Percentiles rank a stretch among this genome's conserved stretches.
phyloP scores from a whole-genome alignment of 2,329 filamentous ascomycete species.

The Zymoseptoria pseudotritici region DNA sequence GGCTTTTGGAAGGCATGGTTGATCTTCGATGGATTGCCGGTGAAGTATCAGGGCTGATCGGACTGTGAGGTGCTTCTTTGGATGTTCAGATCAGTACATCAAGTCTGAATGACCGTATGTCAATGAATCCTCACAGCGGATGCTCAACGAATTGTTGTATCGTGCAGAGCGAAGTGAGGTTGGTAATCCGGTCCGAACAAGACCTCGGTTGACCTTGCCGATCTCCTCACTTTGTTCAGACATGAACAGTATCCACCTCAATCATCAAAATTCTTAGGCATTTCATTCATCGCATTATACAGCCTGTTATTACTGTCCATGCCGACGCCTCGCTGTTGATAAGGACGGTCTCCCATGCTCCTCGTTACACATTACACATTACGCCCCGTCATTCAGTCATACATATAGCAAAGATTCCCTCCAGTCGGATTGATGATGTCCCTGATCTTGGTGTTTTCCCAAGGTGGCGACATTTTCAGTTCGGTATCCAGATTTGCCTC shows the following conservation, averaged over 20 bases:
- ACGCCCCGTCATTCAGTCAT: slow-evolving; percentile 5
- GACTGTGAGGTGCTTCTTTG: not conserved
- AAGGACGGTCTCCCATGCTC: not conserved
- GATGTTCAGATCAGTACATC: not conserved
- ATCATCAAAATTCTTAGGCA: not conserved
- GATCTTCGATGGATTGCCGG: not conserved
- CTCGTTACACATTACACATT: not conserved
- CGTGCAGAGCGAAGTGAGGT: not conserved
- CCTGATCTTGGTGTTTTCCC: slow-evolving; percentile 5
- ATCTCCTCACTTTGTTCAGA: not conserved
- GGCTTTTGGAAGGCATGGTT: not conserved
- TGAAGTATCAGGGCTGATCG: not conserved
- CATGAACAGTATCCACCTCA: not conserved
- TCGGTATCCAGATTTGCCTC: not conserved
- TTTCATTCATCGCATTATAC: not conserved
- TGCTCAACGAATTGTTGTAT: not conserved
- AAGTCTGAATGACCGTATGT: no score
- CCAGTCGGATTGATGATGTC: slow-evolving; percentile 10
- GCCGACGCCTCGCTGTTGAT: not conserved
- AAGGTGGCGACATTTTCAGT: slow-evolving; percentile 7
- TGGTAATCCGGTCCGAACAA: not conserved
- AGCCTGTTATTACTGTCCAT: not conserved
- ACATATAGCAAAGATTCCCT: slow-evolving; percentile 14
- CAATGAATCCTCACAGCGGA: no score
- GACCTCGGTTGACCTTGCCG: not conserved